These are phyloP conservation scores for Tricholoma sp. DNA, from an alignment of 768 basidiomycete genomes.

Conservation along the genomic window DNA sequence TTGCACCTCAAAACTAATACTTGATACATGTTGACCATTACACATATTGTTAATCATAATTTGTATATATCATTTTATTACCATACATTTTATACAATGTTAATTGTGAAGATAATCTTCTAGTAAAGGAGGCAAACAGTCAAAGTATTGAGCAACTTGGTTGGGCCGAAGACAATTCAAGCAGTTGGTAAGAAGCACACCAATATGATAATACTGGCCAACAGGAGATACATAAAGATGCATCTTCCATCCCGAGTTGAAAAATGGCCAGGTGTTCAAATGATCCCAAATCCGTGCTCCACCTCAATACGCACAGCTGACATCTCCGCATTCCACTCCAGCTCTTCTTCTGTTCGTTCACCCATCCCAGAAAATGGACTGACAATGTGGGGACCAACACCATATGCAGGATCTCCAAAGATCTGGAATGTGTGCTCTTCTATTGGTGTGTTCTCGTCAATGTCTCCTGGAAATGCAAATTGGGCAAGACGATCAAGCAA, in stretches of 20 bases:
- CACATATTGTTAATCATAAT: no score
- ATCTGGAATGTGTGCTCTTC: constrained; percentile 14
- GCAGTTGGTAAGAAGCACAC: constrained; percentile 19
- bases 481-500: no score
- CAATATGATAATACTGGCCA: constrained; percentile 21
- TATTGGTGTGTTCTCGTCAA: background rate
- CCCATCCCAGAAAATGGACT: constrained; percentile 15
- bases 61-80: no score
- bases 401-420: constrained; percentile 16
- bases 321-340: constrained; percentile 17
- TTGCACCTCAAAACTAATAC: no score
- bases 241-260: no score
- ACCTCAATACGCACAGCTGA: no score
- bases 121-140: background rate
- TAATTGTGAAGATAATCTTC: background rate
- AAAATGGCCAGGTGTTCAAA: no score
- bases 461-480: no score
- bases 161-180: constrained; percentile 20
- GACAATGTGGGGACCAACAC: no score
- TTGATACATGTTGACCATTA: no score
- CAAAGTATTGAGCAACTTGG: constrained; percentile 19
- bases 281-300: no score
- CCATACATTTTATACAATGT: background rate
- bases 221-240: constrained; percentile 14
- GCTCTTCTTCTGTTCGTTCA: constrained; percentile 11